Evolutionary conservation across 352 stramenopile species (phyloP).

Genomic region (Pythium chondricola): DNA sequence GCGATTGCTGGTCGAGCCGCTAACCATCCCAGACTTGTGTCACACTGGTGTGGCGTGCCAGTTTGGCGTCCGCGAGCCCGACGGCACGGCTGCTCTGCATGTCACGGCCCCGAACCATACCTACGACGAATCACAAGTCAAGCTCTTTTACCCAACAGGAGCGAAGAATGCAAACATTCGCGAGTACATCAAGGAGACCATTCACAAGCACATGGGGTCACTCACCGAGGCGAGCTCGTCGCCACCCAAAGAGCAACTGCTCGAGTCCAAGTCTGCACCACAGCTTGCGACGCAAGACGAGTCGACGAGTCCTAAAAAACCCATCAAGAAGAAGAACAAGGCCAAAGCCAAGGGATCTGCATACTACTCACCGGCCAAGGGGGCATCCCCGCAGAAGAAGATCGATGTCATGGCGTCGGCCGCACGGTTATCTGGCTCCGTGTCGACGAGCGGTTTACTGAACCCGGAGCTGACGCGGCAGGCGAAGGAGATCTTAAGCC

Average conservation of each 20-base stretch:
- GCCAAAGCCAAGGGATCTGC: slow-evolving; percentile 3
- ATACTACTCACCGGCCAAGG: slow-evolving; percentile 6
- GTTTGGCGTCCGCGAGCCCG: neutral
- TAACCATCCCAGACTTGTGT: slow-evolving; percentile 49
- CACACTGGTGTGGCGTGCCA: slow-evolving; percentile 42
- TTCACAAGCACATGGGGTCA: slow-evolving; percentile 30
- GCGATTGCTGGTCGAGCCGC: slow-evolving; percentile 50
- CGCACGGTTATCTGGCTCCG: slow-evolving; percentile 4
- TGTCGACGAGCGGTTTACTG: slow-evolving; percentile 26
- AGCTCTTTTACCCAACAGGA: slow-evolving; percentile 65
- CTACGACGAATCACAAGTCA: slow-evolving; percentile 30
- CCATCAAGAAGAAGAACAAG: neutral
- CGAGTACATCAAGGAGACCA: slow-evolving; percentile 59
- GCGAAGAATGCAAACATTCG: slow-evolving; percentile 70
- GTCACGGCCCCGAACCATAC: slow-evolving; percentile 29
- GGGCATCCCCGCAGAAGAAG: neutral
- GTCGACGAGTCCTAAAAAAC: neutral
- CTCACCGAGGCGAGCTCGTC: neutral
- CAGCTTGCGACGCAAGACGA: neutral
- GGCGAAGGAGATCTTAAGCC: slow-evolving; percentile 49
- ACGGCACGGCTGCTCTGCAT: too few relatives aligned
- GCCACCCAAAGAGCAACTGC: neutral
- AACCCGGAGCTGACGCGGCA: slow-evolving; percentile 52
- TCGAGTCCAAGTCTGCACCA: slow-evolving; percentile 17
- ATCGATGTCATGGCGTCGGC: slow-evolving; percentile 2